Conservation (phyloP, 148 eudicot genomes). For the Persicaria tinctoria region DNA sequence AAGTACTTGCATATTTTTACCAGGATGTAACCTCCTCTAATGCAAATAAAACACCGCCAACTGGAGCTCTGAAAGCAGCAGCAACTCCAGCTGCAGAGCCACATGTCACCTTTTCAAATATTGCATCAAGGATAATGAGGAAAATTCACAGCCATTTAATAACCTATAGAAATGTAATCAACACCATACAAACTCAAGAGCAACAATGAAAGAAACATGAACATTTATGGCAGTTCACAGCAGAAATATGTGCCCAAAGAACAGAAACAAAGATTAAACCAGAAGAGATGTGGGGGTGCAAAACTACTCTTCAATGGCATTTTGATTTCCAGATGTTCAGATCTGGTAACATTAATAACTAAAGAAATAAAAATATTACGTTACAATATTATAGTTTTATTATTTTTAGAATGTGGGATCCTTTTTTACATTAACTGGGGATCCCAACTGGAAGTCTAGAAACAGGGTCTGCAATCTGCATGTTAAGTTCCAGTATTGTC, state of each 20-base stretch:
- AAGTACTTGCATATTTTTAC: slow-evolving; percentile 28
- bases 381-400: too few species aligned
- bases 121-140: slow-evolving; percentile 34
- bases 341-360: neutral
- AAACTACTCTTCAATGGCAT: neutral
- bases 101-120: slow-evolving; percentile 91
- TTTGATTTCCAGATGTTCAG: neutral
- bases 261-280: neutral
- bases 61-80: slow-evolving; percentile 99
- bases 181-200: neutral
- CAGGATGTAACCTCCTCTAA: slow-evolving; percentile 99
- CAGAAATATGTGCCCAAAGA: neutral
- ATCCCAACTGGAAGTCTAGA: too few species aligned
- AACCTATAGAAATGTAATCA: neutral
- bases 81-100: slow-evolving; percentile 99
- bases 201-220: neutral
- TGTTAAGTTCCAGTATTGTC: neutral
- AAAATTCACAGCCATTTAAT: neutral
- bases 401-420: too few species aligned
- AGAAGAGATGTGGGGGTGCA: neutral
- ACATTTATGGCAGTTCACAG: neutral
- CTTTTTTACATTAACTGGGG: too few species aligned
- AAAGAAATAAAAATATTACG: too few species aligned
- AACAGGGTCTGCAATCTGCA: neutral
- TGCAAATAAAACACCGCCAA: slow-evolving; percentile 97